Conservation (phyloP, 768 basidiomycete species). For the Suillus subalutaceus region DNA sequence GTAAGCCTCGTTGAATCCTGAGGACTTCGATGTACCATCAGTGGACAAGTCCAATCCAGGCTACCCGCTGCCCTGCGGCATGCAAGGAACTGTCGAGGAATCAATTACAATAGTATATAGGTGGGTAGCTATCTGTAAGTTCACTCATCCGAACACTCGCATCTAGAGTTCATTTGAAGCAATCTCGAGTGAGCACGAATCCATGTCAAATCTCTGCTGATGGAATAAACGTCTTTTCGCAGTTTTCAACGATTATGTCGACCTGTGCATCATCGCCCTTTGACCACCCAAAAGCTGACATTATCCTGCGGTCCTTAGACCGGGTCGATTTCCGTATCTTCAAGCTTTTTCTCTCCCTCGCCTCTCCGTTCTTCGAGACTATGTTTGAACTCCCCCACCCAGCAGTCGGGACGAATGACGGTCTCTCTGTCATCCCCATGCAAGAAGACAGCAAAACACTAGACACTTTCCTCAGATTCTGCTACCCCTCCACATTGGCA, state of each 20-base stretch:
- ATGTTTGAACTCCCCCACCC: constrained; percentile 9
- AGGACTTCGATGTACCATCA: background rate
- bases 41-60: background rate
- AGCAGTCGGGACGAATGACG: background rate
- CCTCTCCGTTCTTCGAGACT: constrained; percentile 22
- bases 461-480: constrained; percentile 22
- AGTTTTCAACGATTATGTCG: background rate
- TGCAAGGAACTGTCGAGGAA: background rate
- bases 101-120: background rate
- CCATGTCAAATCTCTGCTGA: background rate
- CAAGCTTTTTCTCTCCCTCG: constrained; percentile 26
- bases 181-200: background rate
- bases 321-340: constrained; percentile 22
- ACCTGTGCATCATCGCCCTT: constrained; percentile 16
- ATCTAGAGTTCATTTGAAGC: background rate
- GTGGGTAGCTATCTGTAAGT: background rate
- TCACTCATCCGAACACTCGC: background rate
- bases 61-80: background rate
- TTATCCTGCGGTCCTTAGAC: constrained; percentile 23
- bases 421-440: constrained; percentile 9
- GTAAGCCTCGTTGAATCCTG: background rate
- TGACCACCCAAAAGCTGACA: constrained; percentile 13
- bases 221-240: background rate
- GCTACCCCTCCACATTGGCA: constrained; percentile 10
- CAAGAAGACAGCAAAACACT: constrained; percentile 18